Base-by-base conservation (phyloP, 2,329 filamentous ascomycete genomes). In the Hysterium pulicare region DNA sequence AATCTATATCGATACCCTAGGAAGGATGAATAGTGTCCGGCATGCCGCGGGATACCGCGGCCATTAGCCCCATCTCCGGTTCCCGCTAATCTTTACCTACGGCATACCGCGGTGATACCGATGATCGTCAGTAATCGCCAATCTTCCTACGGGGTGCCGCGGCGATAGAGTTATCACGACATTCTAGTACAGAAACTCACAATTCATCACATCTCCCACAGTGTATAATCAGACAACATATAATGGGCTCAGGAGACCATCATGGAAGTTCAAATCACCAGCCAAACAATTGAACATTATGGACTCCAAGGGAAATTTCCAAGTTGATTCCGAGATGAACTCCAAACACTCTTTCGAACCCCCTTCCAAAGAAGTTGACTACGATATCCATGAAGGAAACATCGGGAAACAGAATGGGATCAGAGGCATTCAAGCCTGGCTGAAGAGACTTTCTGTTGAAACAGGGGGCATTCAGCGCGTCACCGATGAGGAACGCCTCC, bases 381-480 rank as follows among this genome's bases (percentile, higher is more conserved):
- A 24, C 38, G 45, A 46, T 10, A 10, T 40, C 22, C 31, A 41
- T 17, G 20, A 40, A 6, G 49, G 45, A 1, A 24, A 24, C 4
- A 21, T 43, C 15, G 36, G 40, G n/a, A 48, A 48, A 13, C 17
- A 34, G 10, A 28, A 22, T 8, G 34, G 30, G 8, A 16, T 30
- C 15, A 13, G 28, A 15, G 37, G 37, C 10, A n/a, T 49, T 40
- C 44, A 28, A 20, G 31, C 34, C 5, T 50, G 49, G 49, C 16
- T 45, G 19, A 49, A 48, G 30, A 49, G 41, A 31, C 34, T 53
- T 22, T 48, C 54, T 17, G 45, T 58, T 20, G 54, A 54, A 24
- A 55, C 52, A 22, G 47, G 49, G 37, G 53, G 54, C 7, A 57
- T 57, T 21, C 37, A 55, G 36, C 43, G 54, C 17, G 47, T 57